Evolutionary conservation across 768 basidiomycete species (phyloP).

Genomic region (Boletus rufocinnamomeus): DNA sequence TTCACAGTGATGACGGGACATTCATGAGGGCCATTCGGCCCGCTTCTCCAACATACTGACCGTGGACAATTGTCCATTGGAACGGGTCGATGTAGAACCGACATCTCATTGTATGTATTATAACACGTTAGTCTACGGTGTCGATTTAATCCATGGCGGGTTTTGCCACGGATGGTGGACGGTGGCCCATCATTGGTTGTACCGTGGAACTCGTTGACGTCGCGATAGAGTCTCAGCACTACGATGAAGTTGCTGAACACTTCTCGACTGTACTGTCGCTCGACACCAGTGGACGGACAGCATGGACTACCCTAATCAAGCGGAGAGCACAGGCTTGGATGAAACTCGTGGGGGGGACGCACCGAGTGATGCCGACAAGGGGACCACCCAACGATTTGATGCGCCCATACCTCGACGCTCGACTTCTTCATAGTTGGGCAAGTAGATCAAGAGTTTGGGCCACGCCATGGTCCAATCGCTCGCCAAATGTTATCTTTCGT

Average conservation of each 20-base stretch:
- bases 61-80: too few species aligned
- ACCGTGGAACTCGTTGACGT: neutral
- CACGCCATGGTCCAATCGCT: neutral
- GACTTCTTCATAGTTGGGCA: neutral
- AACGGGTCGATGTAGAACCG: too few species aligned
- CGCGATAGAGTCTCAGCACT: neutral
- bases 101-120: too few species aligned
- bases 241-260: too few species aligned
- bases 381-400: neutral
- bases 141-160: too few species aligned
- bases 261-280: too few species aligned
- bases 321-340: neutral
- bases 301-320: neutral
- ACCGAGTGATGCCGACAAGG: neutral
- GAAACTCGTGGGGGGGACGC: neutral
- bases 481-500: neutral
- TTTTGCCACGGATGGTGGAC: neutral
- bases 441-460: neutral
- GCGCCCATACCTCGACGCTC: neutral
- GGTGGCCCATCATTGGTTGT: neutral
- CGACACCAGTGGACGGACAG: too few species aligned
- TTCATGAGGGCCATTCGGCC: too few species aligned
- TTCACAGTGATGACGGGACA: too few species aligned
- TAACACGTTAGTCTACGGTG: too few species aligned
- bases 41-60: too few species aligned